phyloP scores from a whole-genome alignment of 164 flowering plant species.

The Berberis vulgaris region DNA sequence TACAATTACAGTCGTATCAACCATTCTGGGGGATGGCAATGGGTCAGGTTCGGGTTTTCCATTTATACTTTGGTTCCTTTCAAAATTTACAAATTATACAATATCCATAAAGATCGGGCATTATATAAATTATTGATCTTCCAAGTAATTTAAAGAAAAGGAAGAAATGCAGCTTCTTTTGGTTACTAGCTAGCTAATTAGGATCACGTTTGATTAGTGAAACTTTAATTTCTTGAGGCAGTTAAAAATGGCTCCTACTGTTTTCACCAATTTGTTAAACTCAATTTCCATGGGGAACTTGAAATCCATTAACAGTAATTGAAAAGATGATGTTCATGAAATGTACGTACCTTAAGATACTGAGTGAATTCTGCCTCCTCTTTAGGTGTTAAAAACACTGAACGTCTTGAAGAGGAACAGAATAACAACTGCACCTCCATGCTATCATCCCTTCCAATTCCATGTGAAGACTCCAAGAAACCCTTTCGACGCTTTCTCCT shows the following conservation, averaged over 20 bases:
- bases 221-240: background rate
- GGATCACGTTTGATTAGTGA: background rate
- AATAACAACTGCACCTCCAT: background rate
- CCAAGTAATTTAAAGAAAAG: background rate
- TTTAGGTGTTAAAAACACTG: conserved; percentile 19
- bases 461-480: conserved; percentile 2
- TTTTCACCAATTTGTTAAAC: background rate
- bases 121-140: too few species aligned
- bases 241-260: background rate
- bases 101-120: background rate
- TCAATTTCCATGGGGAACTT: background rate
- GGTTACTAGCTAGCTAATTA: background rate
- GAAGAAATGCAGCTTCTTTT: background rate
- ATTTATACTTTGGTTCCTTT: too few species aligned
- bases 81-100: background rate
- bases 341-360: conserved; percentile 34
- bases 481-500: conserved; percentile 24
- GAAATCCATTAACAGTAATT: background rate
- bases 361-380: conserved; percentile 41
- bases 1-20: too few species aligned
- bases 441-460: conserved; percentile 4
- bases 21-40: too few species aligned
- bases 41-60: too few species aligned
- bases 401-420: conserved; percentile 1
- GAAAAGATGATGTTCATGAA: background rate